phyloP scores from a whole-genome alignment of 75 land plant genomes.

The Pinus albicaulis region DNA sequence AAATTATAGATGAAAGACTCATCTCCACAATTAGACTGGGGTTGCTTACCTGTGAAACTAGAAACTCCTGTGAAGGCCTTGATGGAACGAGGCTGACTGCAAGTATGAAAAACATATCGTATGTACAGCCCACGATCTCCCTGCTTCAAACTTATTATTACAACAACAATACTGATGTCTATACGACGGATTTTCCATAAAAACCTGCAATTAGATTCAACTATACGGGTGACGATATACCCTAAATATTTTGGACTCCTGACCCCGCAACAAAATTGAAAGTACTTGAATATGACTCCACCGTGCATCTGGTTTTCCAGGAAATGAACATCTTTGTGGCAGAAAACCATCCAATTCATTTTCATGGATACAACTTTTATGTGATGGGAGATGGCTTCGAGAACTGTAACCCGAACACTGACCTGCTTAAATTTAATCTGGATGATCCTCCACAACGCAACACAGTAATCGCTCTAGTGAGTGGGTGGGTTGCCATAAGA shows the following conservation, averaged over 20 bases:
- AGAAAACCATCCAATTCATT: constrained; percentile 35
- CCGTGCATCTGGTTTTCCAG: constrained; percentile 34
- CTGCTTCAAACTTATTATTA: constrained; percentile 30
- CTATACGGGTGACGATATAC: constrained; percentile 15
- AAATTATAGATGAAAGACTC: constrained; percentile 30
- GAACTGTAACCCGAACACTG: too few relatives aligned
- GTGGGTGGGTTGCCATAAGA: too few relatives aligned
- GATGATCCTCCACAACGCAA: too few relatives aligned
- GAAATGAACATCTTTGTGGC: constrained; percentile 17
- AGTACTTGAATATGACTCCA: constrained; percentile 15
- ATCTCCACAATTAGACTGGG: constrained; percentile 50
- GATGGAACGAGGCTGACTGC: constrained; percentile 37
- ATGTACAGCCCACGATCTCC: constrained; percentile 30
- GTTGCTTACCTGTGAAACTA: too few relatives aligned
- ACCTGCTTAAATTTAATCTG: too few relatives aligned
- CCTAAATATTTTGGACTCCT: constrained; percentile 11
- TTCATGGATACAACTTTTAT: constrained; percentile 35
- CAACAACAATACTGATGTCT: constrained; percentile 17
- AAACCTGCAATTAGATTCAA: constrained; percentile 22
- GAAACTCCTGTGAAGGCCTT: constrained; percentile 31
- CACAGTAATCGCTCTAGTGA: too few relatives aligned
- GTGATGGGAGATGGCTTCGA: constrained; percentile 41
- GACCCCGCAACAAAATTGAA: constrained; percentile 11
- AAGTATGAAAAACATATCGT: constrained; percentile 50
- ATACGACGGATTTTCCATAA: constrained; percentile 21